Conservation (phyloP, 805 yeast species). For the Candida pseudoglaebosa region DNA sequence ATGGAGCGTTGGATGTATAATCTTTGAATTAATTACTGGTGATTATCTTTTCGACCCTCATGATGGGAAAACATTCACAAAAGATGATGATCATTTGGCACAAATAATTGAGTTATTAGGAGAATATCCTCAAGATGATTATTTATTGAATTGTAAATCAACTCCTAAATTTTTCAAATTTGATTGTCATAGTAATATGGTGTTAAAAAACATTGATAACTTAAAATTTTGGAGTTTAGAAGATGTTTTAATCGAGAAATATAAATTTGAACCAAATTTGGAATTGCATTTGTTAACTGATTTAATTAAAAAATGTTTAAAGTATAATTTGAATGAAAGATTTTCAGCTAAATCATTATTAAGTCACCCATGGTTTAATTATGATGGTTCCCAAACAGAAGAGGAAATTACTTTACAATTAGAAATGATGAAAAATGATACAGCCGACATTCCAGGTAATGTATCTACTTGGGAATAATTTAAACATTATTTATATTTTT, state of each 20-base stretch:
- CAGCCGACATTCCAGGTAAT: slow-evolving; percentile 28
- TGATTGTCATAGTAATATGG: slow-evolving; percentile 20
- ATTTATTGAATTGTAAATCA: slow-evolving; percentile 35
- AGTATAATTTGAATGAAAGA: slow-evolving; percentile 45
- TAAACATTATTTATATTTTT: slow-evolving; percentile 3
- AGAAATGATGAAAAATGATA: slow-evolving; percentile 19
- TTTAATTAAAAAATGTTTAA: slow-evolving; percentile 49
- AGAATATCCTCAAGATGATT: slow-evolving; percentile 36
- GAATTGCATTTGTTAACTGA: slow-evolving; percentile 39
- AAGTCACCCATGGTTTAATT: slow-evolving; percentile 49
- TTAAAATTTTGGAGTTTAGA: slow-evolving; percentile 50
- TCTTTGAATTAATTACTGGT: slow-evolving; percentile 58
- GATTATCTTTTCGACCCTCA: slow-evolving; percentile 63
- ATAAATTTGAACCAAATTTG: slow-evolving; percentile 34
- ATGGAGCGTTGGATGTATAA: slow-evolving; percentile 58
- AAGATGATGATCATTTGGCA: slow-evolving; percentile 62
- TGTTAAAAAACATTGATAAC: slow-evolving; percentile 42
- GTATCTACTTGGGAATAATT: slow-evolving; percentile 19
- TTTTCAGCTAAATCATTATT: slow-evolving; percentile 53
- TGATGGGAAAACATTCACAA: slow-evolving; percentile 41
- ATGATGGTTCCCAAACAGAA: slow-evolving; percentile 10
- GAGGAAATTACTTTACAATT: slow-evolving; percentile 11
- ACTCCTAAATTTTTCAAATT: slow-evolving; percentile 39
- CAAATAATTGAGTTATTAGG: slow-evolving; percentile 56
- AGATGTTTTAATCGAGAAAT: slow-evolving; percentile 47